These are phyloP conservation scores for Rhynchosporium agropyri DNA, from an alignment of 2,329 filamentous ascomycete genomes.

Conservation along the genomic window DNA sequence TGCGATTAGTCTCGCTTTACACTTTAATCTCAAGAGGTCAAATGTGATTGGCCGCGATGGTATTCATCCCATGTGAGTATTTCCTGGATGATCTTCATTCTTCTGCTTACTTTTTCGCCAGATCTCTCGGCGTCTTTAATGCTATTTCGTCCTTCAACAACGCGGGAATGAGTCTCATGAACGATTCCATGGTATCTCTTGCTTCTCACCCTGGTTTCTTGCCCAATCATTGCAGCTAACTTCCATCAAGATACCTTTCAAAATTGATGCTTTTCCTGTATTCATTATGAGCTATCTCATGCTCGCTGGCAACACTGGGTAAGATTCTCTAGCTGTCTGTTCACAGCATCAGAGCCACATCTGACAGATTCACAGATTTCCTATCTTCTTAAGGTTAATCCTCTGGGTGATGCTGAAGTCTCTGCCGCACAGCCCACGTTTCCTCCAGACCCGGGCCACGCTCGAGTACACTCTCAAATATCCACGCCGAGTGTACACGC, in stretches of 20 bases:
- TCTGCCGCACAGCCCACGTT: conserved; percentile 33
- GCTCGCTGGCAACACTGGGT: conserved; percentile 61
- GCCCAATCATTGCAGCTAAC: background rate
- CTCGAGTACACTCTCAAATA: conserved; percentile 57
- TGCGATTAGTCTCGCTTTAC: conserved; percentile 58
- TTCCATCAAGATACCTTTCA: conserved; percentile 17
- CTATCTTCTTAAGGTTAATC: conserved; percentile 61
- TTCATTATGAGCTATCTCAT: conserved; percentile 8
- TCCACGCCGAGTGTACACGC: conserved; percentile 61
- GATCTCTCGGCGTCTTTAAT: conserved; percentile 17
- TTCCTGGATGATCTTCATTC: conserved; percentile 30
- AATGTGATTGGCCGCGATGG: conserved; percentile 9
- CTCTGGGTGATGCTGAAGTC: conserved; percentile 55
- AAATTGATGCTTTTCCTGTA: conserved; percentile 46
- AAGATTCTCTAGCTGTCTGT: background rate
- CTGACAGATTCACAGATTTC: conserved; percentile 48
- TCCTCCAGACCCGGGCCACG: conserved; percentile 48
- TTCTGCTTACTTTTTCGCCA: conserved; percentile 42
- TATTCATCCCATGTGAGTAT: conserved; percentile 21
- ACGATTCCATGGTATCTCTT: conserved; percentile 10
- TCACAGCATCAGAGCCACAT: background rate
- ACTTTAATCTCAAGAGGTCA: conserved; percentile 51
- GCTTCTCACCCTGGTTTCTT: background rate
- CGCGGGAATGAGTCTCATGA: conserved; percentile 18
- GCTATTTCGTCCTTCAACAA: conserved; percentile 18